Percentiles rank a stretch among this genome's conserved stretches.
phyloP scores from a whole-genome alignment of 371 early-diverging fungal species.

The Zopfochytrium polystomum region DNA sequence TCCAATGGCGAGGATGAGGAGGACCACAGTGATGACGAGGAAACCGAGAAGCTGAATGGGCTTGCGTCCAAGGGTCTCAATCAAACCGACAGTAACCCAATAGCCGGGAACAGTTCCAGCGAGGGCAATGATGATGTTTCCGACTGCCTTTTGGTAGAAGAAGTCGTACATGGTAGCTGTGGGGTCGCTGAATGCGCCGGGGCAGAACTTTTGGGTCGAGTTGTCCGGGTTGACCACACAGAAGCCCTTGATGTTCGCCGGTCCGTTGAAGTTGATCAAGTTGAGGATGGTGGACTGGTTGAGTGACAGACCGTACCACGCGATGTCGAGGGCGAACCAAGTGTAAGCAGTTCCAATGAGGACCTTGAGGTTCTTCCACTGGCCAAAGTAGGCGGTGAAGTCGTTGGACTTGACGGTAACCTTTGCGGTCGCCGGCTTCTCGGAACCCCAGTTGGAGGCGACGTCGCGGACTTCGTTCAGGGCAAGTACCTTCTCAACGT shows the following conservation, averaged over 20 bases:
- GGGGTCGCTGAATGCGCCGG: conserved; percentile 36
- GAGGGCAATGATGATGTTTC: conserved; percentile 25
- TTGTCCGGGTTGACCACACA: conserved; percentile 52
- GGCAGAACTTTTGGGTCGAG: conserved; percentile 7
- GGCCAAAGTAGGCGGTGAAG: conserved; percentile 71
- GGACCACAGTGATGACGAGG: conserved; percentile 68
- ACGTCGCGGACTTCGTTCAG: conserved; percentile 12
- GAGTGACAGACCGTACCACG: conserved; percentile 80
- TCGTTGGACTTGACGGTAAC: conserved; percentile 14
- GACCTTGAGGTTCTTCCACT: conserved; percentile 73
- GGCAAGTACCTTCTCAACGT: conserved; percentile 10
- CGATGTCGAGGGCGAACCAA: conserved; percentile 85
- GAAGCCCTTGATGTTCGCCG: conserved; percentile 31
- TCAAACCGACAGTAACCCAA: conserved; percentile 70
- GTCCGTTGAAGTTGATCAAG: conserved; percentile 58
- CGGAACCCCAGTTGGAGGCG: conserved; percentile 2
- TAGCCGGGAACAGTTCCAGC: conserved; percentile 52
- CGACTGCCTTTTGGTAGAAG: conserved; percentile 24
- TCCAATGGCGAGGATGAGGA: conserved; percentile 58
- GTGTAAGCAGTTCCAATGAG: conserved; percentile 70
- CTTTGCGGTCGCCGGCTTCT: background rate
- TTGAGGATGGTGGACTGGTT: conserved; percentile 71
- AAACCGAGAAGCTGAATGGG: conserved; percentile 68
- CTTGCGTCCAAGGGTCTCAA: conserved; percentile 77
- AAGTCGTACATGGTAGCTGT: conserved; percentile 6